Evolutionary conservation across 305 asterid species (phyloP), one percentile per base, ranked within the genome.

Genomic region (Rubia peregrina): DNA sequence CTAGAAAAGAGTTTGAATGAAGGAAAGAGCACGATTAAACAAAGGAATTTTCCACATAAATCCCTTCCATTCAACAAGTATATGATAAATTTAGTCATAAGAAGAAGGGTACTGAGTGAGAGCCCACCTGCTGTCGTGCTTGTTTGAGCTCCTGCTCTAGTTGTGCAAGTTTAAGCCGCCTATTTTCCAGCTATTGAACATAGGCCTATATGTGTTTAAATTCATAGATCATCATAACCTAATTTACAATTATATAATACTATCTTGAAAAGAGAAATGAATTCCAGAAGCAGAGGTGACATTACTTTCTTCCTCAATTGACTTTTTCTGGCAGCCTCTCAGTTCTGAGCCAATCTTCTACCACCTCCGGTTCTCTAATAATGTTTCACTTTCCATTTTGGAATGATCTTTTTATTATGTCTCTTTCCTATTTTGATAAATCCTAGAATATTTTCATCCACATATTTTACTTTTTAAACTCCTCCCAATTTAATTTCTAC

Each of bases 321-420:
- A 67, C 98, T 94, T 77, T 94, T 91, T 67, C 87, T 82, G 12
- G 99, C 99, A 76, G 99, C 99, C 85, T 94, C 99, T 12, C 99
- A 86, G 79, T 94, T 94, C 79, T 94, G 99, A 68, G 98, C 99
- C 73, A 89, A 85, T 80, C 99, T 80, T 67, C 96, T 9, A 84
- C 78, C n/a, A n/a, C n/a, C n/a, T n/a, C n/a, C n/a, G n/a, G n/a
- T n/a, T n/a, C 30, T 26, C 2, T 26, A 26, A 26, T 26, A 26
- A 26, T 26, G 30, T 26, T 2, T 26, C 30, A 26, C 1, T 26
- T 26, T 26, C 30, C 1, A 26, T 26, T 26, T 26, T 26, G 30
- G 1, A 26, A 26, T 26, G 30, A 26, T 26, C 2, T 26, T 26
- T 26, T 26, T 26, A 26, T 26, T 26, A 26, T 26, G 30, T 26